Evolutionary conservation across 495 filamentous ascomycete genomes (phyloP), one percentile per base, ranked within the genome.

Genomic region (Aspergillus haitiensis): DNA sequence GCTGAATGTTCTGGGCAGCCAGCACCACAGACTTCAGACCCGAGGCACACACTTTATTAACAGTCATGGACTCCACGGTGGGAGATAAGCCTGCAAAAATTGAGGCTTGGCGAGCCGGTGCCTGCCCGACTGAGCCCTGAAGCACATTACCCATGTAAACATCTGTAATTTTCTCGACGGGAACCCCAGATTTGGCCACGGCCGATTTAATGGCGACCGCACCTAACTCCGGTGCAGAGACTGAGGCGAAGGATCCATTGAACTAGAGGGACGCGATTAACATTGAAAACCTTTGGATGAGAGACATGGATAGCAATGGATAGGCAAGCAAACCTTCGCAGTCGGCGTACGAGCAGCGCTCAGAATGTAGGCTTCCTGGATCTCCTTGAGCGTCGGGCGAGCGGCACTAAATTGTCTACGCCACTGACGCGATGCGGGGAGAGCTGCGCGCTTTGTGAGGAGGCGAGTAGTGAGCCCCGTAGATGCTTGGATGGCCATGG

Each of bases 111-210:
- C 94, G 87, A 16, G 94, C 93, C 1, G 94, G 94, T 3, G 94
- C 84, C 72, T 98, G 94, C 35, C 94, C 94, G 15, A 92, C 81
- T 45, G 81, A 81, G 13, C 82, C 93, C 72, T 92, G 86, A 16
- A 97, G 82, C n/a, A 97, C 94, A 74, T 97, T 93, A 67, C 94
- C 94, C 89, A 97, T 96, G 76, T 97, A 97, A 3, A 97, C 88
- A 81, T 94, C 88, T 34, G 86, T 88, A 64, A 97, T 88, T 67
- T 87, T 86, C 32, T 86, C 82, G 16, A 84, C 68, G 6, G 93
- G 92, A 21, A 97, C 78, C 42, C 83, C 84, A 18, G 92, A 94
- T 66, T 93, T 95, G 64, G 83, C 79, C 46, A 98, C 70, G 45
- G 93, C 94, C 18, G 91, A 88, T 69, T 90, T 92, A 75, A 98